Conservation (phyloP, 2,329 filamentous ascomycete species). For the Zelopaecilomyces penicillatus region DNA sequence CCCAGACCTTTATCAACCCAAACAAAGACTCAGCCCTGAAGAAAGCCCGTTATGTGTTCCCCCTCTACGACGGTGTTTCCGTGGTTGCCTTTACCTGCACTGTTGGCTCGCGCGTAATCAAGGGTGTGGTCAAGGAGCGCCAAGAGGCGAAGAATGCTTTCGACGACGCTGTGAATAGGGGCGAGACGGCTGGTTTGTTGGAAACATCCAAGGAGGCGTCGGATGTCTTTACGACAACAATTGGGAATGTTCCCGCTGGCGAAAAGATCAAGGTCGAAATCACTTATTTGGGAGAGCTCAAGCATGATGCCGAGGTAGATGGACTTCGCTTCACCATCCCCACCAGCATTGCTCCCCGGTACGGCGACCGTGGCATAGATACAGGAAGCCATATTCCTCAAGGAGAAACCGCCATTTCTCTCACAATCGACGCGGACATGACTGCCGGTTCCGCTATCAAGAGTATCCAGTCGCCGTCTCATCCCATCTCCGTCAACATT, state of each 20-base stretch:
- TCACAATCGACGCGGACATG: constrained; percentile 35
- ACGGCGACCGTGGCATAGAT: constrained; percentile 34
- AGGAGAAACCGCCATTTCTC: constrained; percentile 10
- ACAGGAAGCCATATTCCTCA: background rate
- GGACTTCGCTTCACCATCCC: constrained; percentile 63
- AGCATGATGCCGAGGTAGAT: constrained; percentile 61
- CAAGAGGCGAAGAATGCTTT: constrained; percentile 53
- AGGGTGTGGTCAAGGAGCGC: constrained; percentile 59
- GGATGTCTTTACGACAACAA: constrained; percentile 59
- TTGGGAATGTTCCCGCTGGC: constrained; percentile 58
- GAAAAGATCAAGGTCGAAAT: constrained; percentile 52
- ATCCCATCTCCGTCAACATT: constrained; percentile 57
- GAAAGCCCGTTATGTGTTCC: constrained; percentile 59
- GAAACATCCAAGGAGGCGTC: constrained; percentile 51
- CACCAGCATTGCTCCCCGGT: constrained; percentile 57
- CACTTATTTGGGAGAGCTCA: constrained; percentile 60
- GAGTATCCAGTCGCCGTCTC: constrained; percentile 57
- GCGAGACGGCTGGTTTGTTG: constrained; percentile 56
- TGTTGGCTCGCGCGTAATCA: constrained; percentile 50
- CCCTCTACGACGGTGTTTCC: constrained; percentile 63
- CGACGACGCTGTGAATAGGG: constrained; percentile 46
- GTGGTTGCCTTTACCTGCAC: constrained; percentile 60
- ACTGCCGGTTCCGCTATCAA: constrained; percentile 47
- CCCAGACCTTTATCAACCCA: constrained; percentile 55
- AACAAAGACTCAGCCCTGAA: constrained; percentile 19